Evolutionary conservation across 2,329 filamentous ascomycete species (phyloP), one percentile per base, ranked within the genome.

Genomic region (Apiospora hydei): DNA sequence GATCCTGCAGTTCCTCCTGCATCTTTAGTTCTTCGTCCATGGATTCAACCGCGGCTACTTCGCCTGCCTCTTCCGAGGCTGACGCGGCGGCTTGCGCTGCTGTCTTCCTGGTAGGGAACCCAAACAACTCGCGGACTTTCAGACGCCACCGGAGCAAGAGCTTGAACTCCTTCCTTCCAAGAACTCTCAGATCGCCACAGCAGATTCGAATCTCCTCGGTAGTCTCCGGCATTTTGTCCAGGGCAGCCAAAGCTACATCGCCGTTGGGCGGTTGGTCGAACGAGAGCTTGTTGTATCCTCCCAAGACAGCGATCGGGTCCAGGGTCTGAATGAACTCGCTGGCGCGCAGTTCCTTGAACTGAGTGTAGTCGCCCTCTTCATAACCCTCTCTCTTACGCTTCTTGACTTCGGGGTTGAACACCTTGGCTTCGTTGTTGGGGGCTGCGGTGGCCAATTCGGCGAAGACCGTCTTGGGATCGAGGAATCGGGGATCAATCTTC

Each of bases 401-500:
- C 88, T 98, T 99, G 80, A 94, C 88, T 81, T 99, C 96, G 0
- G 96, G 96, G 76, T 99, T 98, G 87, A 96, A 99, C 2, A 99
- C 96, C 82, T 97, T 98, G 51, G 96, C 96, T 82, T 99, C 96
- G 77, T 98, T 97, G 82, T 98, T 99, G 1, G 95, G 94, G 0
- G 92, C 93, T 1, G 93, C 90, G 72, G 93, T 94, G 44, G 92
- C 86, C n/a, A 98, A 85, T 82, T 99, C 96, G 44, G 95, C 95
- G 79, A 99, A 99, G 43, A 98, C 96, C 72, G 93, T 90, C 75
- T 91, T 91, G 7, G 96, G 91, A 79, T 99, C 96, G 70, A 99
- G 87, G 81, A 99, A 97, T 76, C 94, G 94, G 13, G 96, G 95
- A 79, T 99, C 96, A 72, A 99, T 90, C 75, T 91, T 89, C 84